Evolutionary conservation across 306 rosid species (phyloP).

Genomic region (Vigna nakashimae): DNA sequence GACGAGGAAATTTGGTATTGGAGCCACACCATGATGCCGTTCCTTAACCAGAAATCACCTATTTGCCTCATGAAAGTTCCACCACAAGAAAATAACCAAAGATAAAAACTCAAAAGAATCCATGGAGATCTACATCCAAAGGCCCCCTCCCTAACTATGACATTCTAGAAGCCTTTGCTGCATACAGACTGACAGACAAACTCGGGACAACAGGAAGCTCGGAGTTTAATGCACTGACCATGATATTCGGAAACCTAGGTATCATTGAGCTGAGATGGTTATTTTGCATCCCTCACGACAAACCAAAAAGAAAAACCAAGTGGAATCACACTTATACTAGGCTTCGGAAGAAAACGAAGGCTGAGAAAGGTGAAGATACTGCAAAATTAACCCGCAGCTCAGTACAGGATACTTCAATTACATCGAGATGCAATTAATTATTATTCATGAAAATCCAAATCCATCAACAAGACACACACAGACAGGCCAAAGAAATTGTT

Average conservation of each 20-base stretch:
- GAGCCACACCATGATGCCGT: neutral
- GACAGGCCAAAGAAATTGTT: slow-evolving; percentile 9
- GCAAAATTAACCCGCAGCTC: neutral
- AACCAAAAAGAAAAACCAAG: slow-evolving; percentile 15
- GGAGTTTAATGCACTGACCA: slow-evolving; percentile 11
- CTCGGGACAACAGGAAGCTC: neutral
- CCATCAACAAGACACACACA: slow-evolving; percentile 8
- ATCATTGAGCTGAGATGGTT: neutral
- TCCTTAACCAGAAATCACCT: slow-evolving; percentile 17
- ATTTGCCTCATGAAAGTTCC: slow-evolving; percentile 19
- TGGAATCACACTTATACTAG: neutral
- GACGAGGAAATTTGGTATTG: neutral
- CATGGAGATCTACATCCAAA: neutral
- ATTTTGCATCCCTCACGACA: neutral
- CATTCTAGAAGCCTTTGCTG: neutral
- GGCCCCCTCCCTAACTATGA: neutral
- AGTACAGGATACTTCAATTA: neutral
- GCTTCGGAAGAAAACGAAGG: neutral
- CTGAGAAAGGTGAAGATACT: neutral
- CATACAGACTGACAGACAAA: slow-evolving; percentile 9
- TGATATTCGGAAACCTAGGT: neutral
- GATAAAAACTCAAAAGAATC: neutral
- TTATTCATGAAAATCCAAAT: neutral
- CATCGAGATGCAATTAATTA: slow-evolving; percentile 4
- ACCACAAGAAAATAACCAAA: neutral